A percentile compares a stretch with the other conserved stretches of the same genome.
phyloP scores from a whole-genome alignment of 169 alveolate species.

The Toxoplasma gondii region DNA sequence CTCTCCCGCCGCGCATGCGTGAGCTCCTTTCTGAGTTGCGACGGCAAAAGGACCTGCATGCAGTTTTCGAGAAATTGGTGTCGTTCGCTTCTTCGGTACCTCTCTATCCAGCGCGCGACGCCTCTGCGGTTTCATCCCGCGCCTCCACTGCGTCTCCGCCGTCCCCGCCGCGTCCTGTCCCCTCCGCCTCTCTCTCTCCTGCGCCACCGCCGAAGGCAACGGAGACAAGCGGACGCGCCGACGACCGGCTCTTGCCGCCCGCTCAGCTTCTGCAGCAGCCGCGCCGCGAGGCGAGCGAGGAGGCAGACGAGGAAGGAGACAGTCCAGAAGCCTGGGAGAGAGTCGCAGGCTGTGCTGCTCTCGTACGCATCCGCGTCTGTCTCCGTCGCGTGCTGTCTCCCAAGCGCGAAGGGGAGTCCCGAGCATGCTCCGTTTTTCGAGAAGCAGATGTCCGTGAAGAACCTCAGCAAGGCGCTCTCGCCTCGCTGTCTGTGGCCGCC shows the following conservation, averaged over 20 bases:
- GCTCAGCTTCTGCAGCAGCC: not conserved
- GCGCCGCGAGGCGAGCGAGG: not conserved
- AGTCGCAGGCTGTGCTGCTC: not conserved
- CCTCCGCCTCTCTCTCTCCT: not conserved
- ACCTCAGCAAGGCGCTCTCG: not conserved
- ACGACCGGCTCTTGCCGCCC: too few species aligned
- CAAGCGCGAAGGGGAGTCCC: not conserved
- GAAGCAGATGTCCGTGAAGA: not conserved
- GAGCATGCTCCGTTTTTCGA: not conserved
- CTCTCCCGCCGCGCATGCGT: not conserved
- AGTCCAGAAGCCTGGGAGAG: not conserved
- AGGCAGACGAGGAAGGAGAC: not conserved
- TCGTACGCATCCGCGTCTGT: not conserved
- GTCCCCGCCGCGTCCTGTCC: not conserved
- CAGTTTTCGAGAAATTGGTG: not conserved
- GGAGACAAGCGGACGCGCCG: not conserved
- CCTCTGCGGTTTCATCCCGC: not conserved
- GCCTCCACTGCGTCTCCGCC: not conserved
- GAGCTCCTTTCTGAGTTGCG: not conserved
- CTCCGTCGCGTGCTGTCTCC: not conserved
- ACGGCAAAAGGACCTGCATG: not conserved
- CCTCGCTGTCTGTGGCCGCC: not conserved
- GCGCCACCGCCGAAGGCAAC: not conserved
- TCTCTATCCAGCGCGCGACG: not conserved
- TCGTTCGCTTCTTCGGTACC: not conserved